Percentiles rank a stretch among this genome's conserved stretches.
Conservation (phyloP, 176 grass and related monocot species). For the Juncus effusus region DNA sequence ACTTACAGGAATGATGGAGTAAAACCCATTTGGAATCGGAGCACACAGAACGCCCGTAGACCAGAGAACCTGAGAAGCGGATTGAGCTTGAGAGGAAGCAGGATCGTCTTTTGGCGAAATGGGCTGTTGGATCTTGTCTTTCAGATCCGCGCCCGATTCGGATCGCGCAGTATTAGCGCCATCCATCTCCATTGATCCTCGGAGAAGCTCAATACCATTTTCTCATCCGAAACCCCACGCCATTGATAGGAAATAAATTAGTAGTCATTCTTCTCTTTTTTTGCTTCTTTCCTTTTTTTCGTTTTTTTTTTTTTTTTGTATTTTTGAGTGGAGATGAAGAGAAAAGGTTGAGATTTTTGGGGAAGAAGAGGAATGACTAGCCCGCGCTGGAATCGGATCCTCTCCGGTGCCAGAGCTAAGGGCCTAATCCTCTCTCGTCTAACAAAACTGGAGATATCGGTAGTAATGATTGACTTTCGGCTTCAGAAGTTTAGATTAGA, state of each 20-base stretch:
- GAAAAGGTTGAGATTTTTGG: neutral
- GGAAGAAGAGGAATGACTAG: constrained; percentile 7
- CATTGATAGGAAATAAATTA: too few species aligned
- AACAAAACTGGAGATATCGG: too few species aligned
- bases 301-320: constrained; percentile 2
- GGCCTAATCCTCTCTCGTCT: neutral
- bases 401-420: constrained; percentile 6
- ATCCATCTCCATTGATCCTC: constrained; percentile 60
- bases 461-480: too few species aligned
- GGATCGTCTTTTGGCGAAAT: constrained; percentile 32
- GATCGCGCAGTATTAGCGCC: constrained; percentile 51
- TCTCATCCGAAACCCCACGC: neutral
- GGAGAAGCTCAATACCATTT: constrained; percentile 19
- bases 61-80: constrained; percentile 73
- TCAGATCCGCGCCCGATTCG: constrained; percentile 45
- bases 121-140: constrained; percentile 47
- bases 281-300: neutral
- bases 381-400: constrained; percentile 31
- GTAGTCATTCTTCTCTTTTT: constrained; percentile 6
- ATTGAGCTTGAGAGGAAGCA: constrained; percentile 27
- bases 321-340: constrained; percentile 19
- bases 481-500: too few species aligned
- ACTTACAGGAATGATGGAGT: constrained; percentile 78
- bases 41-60: constrained; percentile 65
- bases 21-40: constrained; percentile 90